These are phyloP conservation scores for Sporothrix pallida DNA, from an alignment of 2,329 filamentous ascomycete species.

Conservation along the genomic window DNA sequence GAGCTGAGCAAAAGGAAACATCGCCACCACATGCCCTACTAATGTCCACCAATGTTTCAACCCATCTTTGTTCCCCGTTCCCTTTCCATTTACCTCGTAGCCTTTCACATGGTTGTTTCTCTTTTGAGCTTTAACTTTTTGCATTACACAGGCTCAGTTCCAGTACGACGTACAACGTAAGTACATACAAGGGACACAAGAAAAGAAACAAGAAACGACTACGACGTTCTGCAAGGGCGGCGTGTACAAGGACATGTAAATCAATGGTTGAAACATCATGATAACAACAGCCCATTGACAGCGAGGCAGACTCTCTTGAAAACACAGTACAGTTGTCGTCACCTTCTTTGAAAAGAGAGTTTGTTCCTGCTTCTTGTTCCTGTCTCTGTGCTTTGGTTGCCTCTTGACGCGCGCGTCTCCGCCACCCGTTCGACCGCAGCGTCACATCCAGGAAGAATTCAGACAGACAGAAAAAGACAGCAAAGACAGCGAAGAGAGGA, in stretches of 20 bases:
- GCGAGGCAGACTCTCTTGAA: neutral
- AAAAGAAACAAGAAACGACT: slow-evolving; percentile 21
- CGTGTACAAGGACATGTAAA: neutral
- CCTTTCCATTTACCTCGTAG: neutral
- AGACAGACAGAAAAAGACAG: neutral
- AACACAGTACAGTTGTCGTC: neutral
- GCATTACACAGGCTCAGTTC: neutral
- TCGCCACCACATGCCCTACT: neutral
- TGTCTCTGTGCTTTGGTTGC: too few species aligned
- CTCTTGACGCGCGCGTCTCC: slow-evolving; percentile 27
- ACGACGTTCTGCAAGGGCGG: neutral
- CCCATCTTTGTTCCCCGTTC: neutral
- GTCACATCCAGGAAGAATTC: slow-evolving; percentile 15
- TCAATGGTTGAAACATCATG: neutral
- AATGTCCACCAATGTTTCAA: slow-evolving; percentile 21
- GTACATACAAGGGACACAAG: too few species aligned
- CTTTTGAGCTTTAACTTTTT: neutral
- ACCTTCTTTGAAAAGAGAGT: neutral
- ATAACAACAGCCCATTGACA: neutral
- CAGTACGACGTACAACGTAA: neutral
- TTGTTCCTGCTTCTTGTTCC: too few species aligned
- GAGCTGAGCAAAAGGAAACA: slow-evolving; percentile 26
- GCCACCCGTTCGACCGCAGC: slow-evolving; percentile 30
- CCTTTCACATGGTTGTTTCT: neutral
- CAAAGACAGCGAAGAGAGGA: neutral